Evolutionary conservation across 1,284 basidiomycete genomes (phyloP).

Genomic region (Ustilago bromivora): DNA sequence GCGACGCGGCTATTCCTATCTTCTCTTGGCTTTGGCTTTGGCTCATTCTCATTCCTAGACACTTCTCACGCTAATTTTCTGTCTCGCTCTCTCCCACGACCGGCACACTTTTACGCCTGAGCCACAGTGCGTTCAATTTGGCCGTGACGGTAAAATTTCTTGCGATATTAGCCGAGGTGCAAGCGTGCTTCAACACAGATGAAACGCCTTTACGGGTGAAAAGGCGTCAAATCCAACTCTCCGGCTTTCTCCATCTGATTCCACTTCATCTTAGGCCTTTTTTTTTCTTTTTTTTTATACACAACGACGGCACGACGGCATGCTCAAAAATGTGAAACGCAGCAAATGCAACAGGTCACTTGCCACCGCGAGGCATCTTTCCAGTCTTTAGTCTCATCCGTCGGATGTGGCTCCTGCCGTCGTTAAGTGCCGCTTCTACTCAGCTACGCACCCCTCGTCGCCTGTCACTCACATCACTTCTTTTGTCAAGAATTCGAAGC

Average conservation of each 20-base stretch:
- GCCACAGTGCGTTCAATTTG: not conserved
- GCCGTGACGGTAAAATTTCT: not conserved
- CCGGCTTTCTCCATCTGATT: constrained; percentile 7
- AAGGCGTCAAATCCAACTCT: constrained; percentile 1
- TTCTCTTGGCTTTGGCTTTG: not conserved
- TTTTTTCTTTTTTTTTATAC: too few relatives aligned
- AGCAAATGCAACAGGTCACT: constrained; percentile 6
- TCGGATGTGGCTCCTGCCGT: constrained; percentile 5
- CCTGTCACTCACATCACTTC: not conserved
- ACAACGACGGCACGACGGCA: not conserved
- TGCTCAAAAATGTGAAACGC: constrained; percentile 11
- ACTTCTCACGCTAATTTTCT: constrained; percentile 19
- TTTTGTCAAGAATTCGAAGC: not conserved
- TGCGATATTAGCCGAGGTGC: constrained; percentile 12
- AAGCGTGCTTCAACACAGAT: not conserved
- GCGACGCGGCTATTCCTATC: not conserved
- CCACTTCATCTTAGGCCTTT: not conserved
- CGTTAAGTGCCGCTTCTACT: not conserved
- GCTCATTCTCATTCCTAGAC: constrained; percentile 8
- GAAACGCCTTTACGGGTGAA: not conserved
- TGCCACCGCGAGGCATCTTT: not conserved
- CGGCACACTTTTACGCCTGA: not conserved
- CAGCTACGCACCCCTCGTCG: not conserved
- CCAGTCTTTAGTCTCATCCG: constrained; percentile 4
- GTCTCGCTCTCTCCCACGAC: not conserved